phyloP scores from a whole-genome alignment of 495 filamentous ascomycete genomes.

The Hypoxylon rickii region DNA sequence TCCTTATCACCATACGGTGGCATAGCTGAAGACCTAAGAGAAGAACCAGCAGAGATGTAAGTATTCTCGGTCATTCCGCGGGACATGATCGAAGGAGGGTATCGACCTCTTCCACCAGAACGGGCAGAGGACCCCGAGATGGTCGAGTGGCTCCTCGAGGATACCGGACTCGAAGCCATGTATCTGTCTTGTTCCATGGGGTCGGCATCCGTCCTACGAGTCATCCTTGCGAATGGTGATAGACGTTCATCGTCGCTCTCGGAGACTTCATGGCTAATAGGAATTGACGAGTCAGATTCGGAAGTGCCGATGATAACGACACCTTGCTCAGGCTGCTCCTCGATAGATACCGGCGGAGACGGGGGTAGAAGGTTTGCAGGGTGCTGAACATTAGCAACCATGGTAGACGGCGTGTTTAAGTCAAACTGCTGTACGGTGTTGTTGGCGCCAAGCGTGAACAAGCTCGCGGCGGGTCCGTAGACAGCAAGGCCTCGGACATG shows the following conservation, averaged over 20 bases:
- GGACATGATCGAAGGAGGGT: constrained; percentile 53
- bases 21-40: constrained; percentile 48
- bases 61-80: constrained; percentile 60
- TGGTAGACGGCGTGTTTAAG: constrained; percentile 72
- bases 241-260: constrained; percentile 69
- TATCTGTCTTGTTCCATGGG: constrained; percentile 58
- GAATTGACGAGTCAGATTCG: constrained; percentile 54
- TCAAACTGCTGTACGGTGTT: constrained; percentile 94
- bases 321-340: constrained; percentile 58
- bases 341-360: constrained; percentile 75
- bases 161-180: constrained; percentile 65
- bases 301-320: constrained; percentile 45
- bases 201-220: constrained; percentile 62
- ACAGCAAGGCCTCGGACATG: constrained; percentile 80
- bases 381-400: constrained; percentile 86
- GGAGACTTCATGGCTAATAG: constrained; percentile 60
- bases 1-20: constrained; percentile 54
- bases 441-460: constrained; percentile 89
- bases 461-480: constrained; percentile 85
- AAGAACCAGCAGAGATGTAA: constrained; percentile 66
- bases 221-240: constrained; percentile 69
- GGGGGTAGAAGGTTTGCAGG: constrained; percentile 74
- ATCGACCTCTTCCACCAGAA: constrained; percentile 47
- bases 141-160: constrained; percentile 67
- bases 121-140: constrained; percentile 57